phyloP scores from a whole-genome alignment of 257 asterid genomes.

The Nicotiana benthamiana region DNA sequence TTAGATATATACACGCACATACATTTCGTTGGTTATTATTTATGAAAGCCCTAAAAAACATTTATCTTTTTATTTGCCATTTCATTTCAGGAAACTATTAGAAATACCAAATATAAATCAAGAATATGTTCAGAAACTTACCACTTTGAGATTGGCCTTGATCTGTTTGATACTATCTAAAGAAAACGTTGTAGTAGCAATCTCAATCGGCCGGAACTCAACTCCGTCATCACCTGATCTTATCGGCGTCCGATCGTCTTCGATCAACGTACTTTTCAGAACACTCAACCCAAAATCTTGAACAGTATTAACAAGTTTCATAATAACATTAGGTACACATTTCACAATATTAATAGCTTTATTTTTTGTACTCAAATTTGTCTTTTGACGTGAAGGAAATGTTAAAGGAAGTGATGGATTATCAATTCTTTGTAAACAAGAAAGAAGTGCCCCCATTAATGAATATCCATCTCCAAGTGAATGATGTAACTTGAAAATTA shows the following conservation, averaged over 20 bases:
- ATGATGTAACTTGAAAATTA: constrained; percentile 25
- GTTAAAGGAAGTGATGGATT: constrained; percentile 20
- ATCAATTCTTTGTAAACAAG: constrained; percentile 23
- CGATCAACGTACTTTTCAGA: constrained; percentile 7
- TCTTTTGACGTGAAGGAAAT: constrained; percentile 17
- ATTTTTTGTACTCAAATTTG: background rate
- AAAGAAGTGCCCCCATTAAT: constrained; percentile 24
- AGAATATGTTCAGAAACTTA: background rate
- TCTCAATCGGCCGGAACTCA: constrained; percentile 11
- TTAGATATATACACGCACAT: too few species aligned
- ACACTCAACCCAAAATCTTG: constrained; percentile 20
- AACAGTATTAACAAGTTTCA: background rate
- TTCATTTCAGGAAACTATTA: too few species aligned
- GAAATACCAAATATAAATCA: background rate
- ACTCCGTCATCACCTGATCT: constrained; percentile 15
- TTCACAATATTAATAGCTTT: background rate
- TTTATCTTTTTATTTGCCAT: too few species aligned
- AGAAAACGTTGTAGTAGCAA: background rate
- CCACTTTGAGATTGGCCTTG: constrained; percentile 18
- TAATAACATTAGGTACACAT: background rate
- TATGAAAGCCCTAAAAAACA: too few species aligned
- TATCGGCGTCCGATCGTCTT: constrained; percentile 22
- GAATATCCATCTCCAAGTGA: constrained; percentile 32
- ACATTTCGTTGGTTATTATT: too few species aligned
- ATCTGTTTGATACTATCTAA: constrained; percentile 22